Base-by-base conservation (phyloP, 805 yeast genomes). In the Kodamaea nitidulidarum region DNA sequence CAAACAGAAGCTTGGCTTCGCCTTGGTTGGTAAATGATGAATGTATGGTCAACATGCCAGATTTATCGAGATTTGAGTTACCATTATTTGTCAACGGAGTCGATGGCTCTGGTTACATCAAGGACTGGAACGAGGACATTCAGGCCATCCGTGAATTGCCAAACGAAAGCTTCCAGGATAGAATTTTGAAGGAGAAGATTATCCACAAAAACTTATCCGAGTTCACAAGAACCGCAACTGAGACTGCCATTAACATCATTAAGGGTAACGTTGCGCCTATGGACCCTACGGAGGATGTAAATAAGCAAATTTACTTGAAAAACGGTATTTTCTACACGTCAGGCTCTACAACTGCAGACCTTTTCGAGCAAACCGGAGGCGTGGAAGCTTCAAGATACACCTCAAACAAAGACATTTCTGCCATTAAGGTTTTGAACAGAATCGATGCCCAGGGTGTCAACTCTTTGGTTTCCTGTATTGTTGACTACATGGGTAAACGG, bases 91-190 rank as follows among this genome's bases (percentile, higher is more conserved):
- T 61, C 31, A 74, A 76, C 46, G 85, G 85, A 27, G 69, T 73
- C 16, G 84, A 78, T 47, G 84, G 81, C 30, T 72, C 75, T 20
- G 81, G 75, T 36, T 56, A 64, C 15, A 61, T 65, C 30, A 81
- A 81, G 52, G 96, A 91, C 52, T 90, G 95, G 85, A 88, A 88
- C 58, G 95, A 84, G 48, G 97, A 93, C 51, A 80, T 80, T 54
- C 98, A 93, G 67, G 72, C 87, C 2, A 72, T 87, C 35, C 76
- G 79, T 46, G 96, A 88, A 48, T 70, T 88, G 45, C 79, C 88
- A 22, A 67, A 70, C 25, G 54, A 69, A 2, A 59, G 75, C 16
- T 61, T 87, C 39, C 76, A 75, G 39, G 88, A 85, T 45, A 75
- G 90, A 45, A 70, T 88, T 35, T 64, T 81, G 34, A 75, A 90